These are phyloP conservation scores for Elaeagnus macrophylla DNA, from an alignment of 306 rosid genomes.

Conservation along the genomic window DNA sequence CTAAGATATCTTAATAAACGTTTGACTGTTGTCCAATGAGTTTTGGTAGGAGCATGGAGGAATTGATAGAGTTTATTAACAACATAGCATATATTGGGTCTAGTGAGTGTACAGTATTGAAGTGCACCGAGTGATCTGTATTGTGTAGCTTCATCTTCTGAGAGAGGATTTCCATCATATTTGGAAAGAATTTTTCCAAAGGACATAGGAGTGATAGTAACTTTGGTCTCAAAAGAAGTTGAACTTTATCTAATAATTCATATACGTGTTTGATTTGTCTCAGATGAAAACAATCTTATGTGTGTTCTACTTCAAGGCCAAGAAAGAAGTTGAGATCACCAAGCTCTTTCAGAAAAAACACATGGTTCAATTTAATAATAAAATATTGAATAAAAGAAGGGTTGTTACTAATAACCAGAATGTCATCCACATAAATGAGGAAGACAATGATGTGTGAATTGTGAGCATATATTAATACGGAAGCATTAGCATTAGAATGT, in stretches of 20 bases:
- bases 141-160: not conserved
- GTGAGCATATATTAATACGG: not conserved
- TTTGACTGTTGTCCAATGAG: no score
- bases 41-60: no score
- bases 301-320: not conserved
- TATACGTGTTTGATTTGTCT: not conserved
- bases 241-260: not conserved
- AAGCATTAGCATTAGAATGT: not conserved
- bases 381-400: not conserved
- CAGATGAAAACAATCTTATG: not conserved
- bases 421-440: not conserved
- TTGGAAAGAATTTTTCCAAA: not conserved
- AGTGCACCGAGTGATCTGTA: not conserved
- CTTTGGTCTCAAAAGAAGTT: not conserved
- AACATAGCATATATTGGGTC: not conserved
- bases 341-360: not conserved
- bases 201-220: fast-evolving
- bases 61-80: no score
- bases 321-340: not conserved
- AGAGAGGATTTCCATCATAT: not conserved
- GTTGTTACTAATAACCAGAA: not conserved
- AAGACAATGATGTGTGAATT: not conserved
- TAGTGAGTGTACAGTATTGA: not conserved
- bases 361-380: not conserved
- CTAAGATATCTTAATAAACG: no score